Conservation (phyloP, 257 asterid species). For the Mitragyna speciosa region DNA sequence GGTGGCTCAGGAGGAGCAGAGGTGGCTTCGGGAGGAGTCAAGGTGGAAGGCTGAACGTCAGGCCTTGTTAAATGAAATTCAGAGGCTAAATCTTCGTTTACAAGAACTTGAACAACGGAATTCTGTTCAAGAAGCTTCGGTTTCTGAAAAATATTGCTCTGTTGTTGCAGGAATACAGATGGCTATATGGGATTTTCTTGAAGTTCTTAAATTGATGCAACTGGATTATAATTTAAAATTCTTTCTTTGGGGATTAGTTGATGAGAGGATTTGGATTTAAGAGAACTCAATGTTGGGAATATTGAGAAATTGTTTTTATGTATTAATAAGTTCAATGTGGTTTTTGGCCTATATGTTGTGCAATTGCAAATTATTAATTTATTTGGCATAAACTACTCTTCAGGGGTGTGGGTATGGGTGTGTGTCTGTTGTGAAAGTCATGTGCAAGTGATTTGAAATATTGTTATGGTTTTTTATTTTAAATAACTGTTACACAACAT, state of each 20-base stretch:
- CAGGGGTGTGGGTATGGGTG: too few relatives aligned
- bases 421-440: too few relatives aligned
- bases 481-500: background rate
- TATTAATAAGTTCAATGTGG: too few relatives aligned
- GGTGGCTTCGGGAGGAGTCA: conserved; percentile 83
- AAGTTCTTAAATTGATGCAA: background rate
- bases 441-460: background rate
- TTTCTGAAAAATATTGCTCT: conserved; percentile 57
- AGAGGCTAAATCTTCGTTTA: conserved; percentile 46
- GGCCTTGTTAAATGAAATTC: conserved; percentile 58
- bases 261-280: background rate
- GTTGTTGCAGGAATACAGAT: conserved; percentile 56
- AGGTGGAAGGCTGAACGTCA: conserved; percentile 79
- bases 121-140: conserved; percentile 49
- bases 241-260: background rate
- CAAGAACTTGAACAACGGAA: conserved; percentile 60
- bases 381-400: background rate
- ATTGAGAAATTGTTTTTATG: background rate
- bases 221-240: background rate
- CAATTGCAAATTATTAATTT: background rate
- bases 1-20: conserved; percentile 95
- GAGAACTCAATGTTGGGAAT: too few relatives aligned
- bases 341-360: background rate
- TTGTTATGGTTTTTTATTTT: background rate
- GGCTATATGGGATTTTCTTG: background rate